phyloP scores from a whole-genome alignment of 306 rosid genomes.

The Cucurbita ficifolia region DNA sequence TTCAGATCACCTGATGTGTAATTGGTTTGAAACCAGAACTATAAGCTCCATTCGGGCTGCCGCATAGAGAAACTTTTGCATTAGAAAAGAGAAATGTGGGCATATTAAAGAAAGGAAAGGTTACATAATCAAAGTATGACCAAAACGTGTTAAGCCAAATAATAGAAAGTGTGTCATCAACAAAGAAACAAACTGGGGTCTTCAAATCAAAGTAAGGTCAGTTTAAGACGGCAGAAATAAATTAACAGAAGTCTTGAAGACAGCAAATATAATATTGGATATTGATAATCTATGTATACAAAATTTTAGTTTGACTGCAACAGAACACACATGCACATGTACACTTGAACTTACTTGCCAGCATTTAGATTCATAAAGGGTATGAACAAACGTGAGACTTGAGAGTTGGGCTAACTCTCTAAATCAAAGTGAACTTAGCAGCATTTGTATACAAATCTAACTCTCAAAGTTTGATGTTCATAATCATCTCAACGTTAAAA shows the following conservation, averaged over 20 bases:
- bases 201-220: neutral
- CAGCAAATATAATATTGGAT: neutral
- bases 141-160: neutral
- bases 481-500: neutral
- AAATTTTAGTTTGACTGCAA: neutral
- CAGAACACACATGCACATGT: neutral
- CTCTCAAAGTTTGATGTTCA: neutral
- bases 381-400: neutral
- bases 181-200: neutral
- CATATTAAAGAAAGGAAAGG: neutral
- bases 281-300: neutral
- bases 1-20: conserved; percentile 92
- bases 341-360: neutral
- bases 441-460: neutral
- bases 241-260: neutral
- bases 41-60: conserved; percentile 94
- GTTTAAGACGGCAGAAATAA: neutral
- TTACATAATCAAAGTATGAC: neutral
- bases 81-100: neutral
- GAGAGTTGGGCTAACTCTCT: neutral
- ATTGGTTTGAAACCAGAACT: conserved; percentile 94
- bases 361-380: neutral
- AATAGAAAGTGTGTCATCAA: neutral
- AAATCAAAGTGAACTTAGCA: neutral
- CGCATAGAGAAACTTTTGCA: conserved; percentile 1